Evolutionary conservation across 768 basidiomycete species (phyloP).

Genomic region (Pleurotus eryngii): DNA sequence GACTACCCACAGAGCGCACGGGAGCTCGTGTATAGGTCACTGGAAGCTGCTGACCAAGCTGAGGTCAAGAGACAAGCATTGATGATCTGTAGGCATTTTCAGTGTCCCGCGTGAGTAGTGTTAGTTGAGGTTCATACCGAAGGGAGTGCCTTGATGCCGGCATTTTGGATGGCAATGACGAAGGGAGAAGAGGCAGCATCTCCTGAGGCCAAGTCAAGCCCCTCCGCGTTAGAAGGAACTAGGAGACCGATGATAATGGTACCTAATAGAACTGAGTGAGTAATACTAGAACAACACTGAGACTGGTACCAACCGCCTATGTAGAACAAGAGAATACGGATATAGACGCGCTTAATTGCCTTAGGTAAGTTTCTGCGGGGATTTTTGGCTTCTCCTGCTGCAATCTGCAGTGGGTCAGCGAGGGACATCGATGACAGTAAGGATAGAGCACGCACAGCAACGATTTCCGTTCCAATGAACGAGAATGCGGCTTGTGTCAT

Average conservation of each 20-base stretch:
- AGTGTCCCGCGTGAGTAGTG: slow-evolving; percentile 7
- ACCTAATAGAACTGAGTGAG: slow-evolving; percentile 30
- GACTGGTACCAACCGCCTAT: slow-evolving; percentile 27
- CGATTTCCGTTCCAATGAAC: slow-evolving; percentile 91
- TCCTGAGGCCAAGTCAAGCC: slow-evolving; percentile 49
- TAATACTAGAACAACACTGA: not conserved
- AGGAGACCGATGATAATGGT: slow-evolving; percentile 80
- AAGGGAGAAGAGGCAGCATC: slow-evolving; percentile 81
- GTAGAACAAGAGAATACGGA: slow-evolving; percentile 84
- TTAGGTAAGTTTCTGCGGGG: slow-evolving; percentile 62
- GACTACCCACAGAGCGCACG: slow-evolving; percentile 70
- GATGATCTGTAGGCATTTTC: slow-evolving; percentile 48
- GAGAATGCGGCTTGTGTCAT: slow-evolving; percentile 90
- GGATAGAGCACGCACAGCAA: slow-evolving; percentile 54
- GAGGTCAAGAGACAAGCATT: slow-evolving; percentile 83
- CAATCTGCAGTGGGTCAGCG: slow-evolving; percentile 49
- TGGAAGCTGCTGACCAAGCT: slow-evolving; percentile 89
- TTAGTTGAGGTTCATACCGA: slow-evolving; percentile 44
- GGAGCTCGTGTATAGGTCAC: slow-evolving; percentile 87
- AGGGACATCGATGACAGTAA: not conserved
- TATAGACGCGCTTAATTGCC: slow-evolving; percentile 71
- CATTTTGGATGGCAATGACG: slow-evolving; percentile 82
- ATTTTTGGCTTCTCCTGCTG: slow-evolving; percentile 90
- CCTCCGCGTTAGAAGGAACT: slow-evolving; percentile 64
- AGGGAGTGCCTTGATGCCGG: slow-evolving; percentile 86